A percentile compares a stretch with the other conserved stretches of the same genome.
phyloP scores from a whole-genome alignment of 345 rosid genomes.

The Citrus mangshanensis region DNA sequence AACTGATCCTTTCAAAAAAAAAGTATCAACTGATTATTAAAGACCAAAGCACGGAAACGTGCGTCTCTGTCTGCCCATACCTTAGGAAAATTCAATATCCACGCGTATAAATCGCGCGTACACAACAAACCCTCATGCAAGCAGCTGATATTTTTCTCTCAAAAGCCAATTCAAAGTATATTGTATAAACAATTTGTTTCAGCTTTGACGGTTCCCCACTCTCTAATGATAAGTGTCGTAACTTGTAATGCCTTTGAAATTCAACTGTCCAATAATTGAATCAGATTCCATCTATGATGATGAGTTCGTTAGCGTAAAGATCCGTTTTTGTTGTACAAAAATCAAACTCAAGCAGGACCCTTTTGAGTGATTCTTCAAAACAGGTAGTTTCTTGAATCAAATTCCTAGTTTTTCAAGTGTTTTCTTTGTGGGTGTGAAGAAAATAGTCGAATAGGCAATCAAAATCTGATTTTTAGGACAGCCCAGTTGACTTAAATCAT shows the following conservation, averaged over 20 bases:
- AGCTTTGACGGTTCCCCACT: neutral
- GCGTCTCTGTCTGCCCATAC: neutral
- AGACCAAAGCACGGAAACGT: neutral
- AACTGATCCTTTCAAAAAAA: too few species aligned
- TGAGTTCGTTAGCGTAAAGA: neutral
- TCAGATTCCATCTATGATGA: neutral
- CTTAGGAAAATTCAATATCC: neutral
- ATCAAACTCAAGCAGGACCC: neutral
- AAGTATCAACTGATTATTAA: too few species aligned
- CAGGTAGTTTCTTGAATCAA: slow-evolving; percentile 11
- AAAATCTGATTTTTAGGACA: slow-evolving; percentile 8
- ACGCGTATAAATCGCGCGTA: neutral
- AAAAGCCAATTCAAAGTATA: neutral
- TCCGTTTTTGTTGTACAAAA: neutral
- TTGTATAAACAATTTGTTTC: neutral
- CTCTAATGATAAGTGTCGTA: neutral
- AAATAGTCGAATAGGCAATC: neutral
- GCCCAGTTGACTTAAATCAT: neutral
- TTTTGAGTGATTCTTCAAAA: neutral
- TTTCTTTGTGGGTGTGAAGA: neutral
- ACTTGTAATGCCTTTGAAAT: neutral
- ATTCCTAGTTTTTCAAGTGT: neutral
- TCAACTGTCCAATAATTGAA: neutral
- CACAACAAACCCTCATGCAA: neutral
- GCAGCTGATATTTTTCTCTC: neutral